phyloP scores from a whole-genome alignment of 2,329 filamentous ascomycete species.

The Colletotrichum lentis region DNA sequence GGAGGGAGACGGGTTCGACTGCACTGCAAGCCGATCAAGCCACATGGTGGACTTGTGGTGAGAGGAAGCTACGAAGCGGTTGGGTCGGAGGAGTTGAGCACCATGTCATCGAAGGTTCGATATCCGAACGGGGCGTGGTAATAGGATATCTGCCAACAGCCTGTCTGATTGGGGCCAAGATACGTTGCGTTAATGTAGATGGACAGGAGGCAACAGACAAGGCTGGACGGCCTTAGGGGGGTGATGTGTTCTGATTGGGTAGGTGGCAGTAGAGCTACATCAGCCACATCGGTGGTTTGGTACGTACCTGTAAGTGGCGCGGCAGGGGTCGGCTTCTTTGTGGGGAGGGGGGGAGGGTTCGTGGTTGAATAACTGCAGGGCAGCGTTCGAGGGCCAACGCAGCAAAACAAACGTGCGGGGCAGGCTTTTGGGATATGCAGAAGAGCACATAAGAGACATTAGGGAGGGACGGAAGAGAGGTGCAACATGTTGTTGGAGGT shows the following conservation, averaged over 20 bases:
- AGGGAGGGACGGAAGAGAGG: not conserved
- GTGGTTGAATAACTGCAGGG: constrained; percentile 20
- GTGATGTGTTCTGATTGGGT: constrained; percentile 30
- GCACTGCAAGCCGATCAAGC: constrained; percentile 85
- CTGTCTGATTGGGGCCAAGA: constrained; percentile 14
- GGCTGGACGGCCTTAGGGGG: constrained; percentile 23
- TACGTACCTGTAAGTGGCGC: constrained; percentile 16
- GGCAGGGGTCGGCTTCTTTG: constrained; percentile 20
- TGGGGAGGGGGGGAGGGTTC: not conserved
- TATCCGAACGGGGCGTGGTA: not conserved
- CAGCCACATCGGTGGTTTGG: constrained; percentile 14
- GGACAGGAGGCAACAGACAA: constrained; percentile 19
- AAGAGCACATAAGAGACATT: constrained; percentile 14
- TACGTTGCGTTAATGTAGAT: constrained; percentile 19
- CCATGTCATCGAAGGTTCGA: constrained; percentile 20
- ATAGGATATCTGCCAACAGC: not conserved
- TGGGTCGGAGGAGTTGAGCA: not conserved
- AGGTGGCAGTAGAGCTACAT: not conserved
- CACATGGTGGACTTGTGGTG: constrained; percentile 68
- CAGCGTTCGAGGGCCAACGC: constrained; percentile 22
- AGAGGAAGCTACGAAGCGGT: constrained; percentile 35
- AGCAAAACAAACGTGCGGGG: constrained; percentile 35
- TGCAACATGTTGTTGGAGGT: constrained; percentile 27
- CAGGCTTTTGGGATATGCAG: constrained; percentile 11
- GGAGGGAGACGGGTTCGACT: constrained; percentile 66